Evolutionary conservation across 2,329 filamentous ascomycete genomes (phyloP), one percentile per base, ranked within the genome.

Genomic region (Neofusicoccum ribis): DNA sequence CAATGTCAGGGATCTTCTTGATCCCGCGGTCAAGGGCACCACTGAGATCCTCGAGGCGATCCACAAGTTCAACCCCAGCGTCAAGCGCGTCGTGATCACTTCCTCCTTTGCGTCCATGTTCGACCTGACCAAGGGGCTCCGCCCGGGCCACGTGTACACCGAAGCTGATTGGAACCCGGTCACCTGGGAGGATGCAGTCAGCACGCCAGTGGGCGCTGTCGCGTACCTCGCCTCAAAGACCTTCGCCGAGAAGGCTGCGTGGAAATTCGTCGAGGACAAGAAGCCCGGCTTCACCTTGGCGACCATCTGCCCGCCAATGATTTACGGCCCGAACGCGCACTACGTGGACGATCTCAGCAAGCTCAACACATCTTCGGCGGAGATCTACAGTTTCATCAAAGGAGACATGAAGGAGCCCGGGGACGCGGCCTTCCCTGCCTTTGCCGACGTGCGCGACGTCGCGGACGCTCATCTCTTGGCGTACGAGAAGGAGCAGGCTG

Each of bases 391-490:
- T n/a, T 47, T 64, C 49, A 39, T 64, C 61, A 64, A 56, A 12
- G 51, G 43, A 4, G 50, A 39, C 61, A 64, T 23, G 61, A 46
- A 20, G 27, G 51, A 54, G 31, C 12, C 17, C 9, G 61, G 46
- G 4, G 37, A 51, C 6, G 50, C 51, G 11, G 61, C 76, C 1
- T 78, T 82, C 2, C 76, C 77, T 0, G 79, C 79, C 54, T 84
- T 79, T 78, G 76, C 83, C 17, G 82, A 84, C 66, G 82, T 81
- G 0, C 72, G 82, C 7, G 81, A 84, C 68, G 70, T 84, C 2
- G 81, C 82, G 0, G 67, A 72, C 8, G 81, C 80, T 0, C 82
- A 84, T 68, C 76, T 81, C 0, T 75, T 78, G 49, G 80, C 82
- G 1, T 69, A 82, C 1, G 44, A 82, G 12, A 62, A 43, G 59